These are phyloP conservation scores for Fusarium duplospermum DNA, from an alignment of 2,329 filamentous ascomycete genomes.

Conservation along the genomic window DNA sequence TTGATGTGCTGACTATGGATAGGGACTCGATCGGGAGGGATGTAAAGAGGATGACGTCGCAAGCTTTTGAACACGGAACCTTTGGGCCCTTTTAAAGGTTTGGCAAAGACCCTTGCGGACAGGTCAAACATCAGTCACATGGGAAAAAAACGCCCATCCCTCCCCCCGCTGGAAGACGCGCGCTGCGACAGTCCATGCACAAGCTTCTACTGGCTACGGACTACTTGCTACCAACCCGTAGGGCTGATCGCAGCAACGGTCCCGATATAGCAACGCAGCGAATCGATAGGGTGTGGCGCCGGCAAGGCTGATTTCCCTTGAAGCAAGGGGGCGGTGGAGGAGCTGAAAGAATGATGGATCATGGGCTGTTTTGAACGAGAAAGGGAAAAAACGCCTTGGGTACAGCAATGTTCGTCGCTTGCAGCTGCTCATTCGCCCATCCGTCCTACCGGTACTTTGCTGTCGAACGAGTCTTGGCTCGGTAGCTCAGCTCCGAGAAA, in stretches of 20 bases:
- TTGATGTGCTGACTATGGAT: not conserved
- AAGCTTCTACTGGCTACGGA: not conserved
- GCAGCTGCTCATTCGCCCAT: not conserved
- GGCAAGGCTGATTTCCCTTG: not conserved
- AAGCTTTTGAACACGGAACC: not conserved
- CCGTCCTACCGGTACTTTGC: not conserved
- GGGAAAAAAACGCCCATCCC: not conserved
- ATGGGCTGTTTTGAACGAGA: not conserved
- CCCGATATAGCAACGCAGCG: not conserved
- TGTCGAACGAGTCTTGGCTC: not conserved
- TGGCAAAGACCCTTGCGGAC: not conserved
- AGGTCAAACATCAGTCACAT: not conserved
- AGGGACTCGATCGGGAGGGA: not conserved
- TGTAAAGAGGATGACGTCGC: not conserved
- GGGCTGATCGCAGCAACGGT: constrained; percentile 2
- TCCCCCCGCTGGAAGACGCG: not conserved
- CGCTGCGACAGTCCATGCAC: not conserved
- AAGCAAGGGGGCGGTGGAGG: not conserved
- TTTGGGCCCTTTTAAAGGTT: not conserved
- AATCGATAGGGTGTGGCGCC: not conserved
- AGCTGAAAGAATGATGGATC: not conserved
- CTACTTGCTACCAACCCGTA: not conserved
- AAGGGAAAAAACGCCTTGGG: not conserved
- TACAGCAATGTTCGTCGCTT: not conserved
- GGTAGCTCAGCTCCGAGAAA: not conserved